A percentile compares a stretch with the other conserved stretches of the same genome.
phyloP scores from a whole-genome alignment of 441 rosid species.

The Lepidium campestre region DNA sequence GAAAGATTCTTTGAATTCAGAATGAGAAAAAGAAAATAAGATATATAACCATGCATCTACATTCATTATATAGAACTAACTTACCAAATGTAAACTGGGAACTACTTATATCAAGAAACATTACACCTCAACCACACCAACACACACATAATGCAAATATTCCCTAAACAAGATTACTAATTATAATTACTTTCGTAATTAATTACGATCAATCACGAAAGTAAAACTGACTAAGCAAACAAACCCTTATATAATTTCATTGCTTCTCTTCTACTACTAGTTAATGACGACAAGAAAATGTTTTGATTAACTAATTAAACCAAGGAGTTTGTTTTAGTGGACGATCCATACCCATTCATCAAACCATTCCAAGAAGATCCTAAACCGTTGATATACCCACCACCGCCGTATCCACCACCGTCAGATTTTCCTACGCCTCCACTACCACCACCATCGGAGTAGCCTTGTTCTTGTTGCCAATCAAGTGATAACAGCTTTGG shows the following conservation, averaged over 20 bases:
- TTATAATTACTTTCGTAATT: neutral
- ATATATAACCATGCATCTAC: neutral
- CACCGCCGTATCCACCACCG: conserved; percentile 14
- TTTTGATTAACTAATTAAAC: conserved; percentile 30
- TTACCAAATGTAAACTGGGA: neutral
- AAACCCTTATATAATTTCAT: conserved; percentile 3
- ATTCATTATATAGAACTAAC: neutral
- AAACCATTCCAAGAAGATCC: conserved; percentile 72
- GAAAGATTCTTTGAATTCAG: neutral
- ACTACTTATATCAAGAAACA: conserved; percentile 9
- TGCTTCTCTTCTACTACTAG: neutral
- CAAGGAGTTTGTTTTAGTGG: conserved; percentile 57
- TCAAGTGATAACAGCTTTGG: conserved; percentile 67
- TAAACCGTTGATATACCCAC: conserved; percentile 48
- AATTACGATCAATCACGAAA: neutral
- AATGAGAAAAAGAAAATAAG: neutral
- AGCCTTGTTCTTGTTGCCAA: conserved; percentile 72
- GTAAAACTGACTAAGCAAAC: conserved; percentile 1
- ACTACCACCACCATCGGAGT: conserved; percentile 34
- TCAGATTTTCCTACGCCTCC: conserved; percentile 20
- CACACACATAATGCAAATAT: conserved; percentile 14
- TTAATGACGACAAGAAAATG: neutral
- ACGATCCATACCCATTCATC: conserved; percentile 63
- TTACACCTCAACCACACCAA: conserved; percentile 22
- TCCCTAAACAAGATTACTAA: neutral